phyloP scores from a whole-genome alignment of 495 filamentous ascomycete species.

The Hypoxylon cercidicola region DNA sequence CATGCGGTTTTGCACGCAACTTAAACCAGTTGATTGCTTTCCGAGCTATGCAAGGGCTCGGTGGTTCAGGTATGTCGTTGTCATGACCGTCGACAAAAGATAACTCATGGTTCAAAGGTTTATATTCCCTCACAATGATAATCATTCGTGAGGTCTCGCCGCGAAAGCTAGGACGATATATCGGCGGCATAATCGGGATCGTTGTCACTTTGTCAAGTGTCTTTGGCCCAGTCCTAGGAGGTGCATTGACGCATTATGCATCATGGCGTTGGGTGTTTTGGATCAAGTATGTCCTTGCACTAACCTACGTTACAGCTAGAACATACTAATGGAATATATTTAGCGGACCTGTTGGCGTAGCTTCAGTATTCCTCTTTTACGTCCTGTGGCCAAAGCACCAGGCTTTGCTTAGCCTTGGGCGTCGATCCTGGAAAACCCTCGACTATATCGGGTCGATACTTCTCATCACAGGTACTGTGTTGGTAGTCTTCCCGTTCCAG shows the following conservation, averaged over 20 bases:
- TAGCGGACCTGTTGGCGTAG: conserved; percentile 60
- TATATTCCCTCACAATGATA: conserved; percentile 63
- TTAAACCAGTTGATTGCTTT: conserved; percentile 59
- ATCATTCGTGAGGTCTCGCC: conserved; percentile 64
- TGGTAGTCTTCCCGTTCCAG: conserved; percentile 70
- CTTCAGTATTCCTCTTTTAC: conserved; percentile 59
- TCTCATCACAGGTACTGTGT: conserved; percentile 63
- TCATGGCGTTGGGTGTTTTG: conserved; percentile 63
- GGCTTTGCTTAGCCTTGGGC: conserved; percentile 45
- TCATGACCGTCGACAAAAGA: no score
- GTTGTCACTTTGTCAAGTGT: conserved; percentile 51
- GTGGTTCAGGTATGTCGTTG: conserved; percentile 45
- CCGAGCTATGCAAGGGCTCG: conserved; percentile 57
- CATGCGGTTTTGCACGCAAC: conserved; percentile 59
- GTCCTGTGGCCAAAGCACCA: conserved; percentile 56
- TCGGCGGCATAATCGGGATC: conserved; percentile 49
- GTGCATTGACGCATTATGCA: conserved; percentile 48
- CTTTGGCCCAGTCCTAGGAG: conserved; percentile 59
- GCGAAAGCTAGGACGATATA: conserved; percentile 43
- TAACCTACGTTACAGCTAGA: background rate
- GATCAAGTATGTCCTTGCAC: conserved; percentile 55
- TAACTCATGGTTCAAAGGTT: conserved; percentile 20
- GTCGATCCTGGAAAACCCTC: conserved; percentile 56
- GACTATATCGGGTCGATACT: conserved; percentile 67
- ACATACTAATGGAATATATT: conserved; percentile 11